Evolutionary conservation across 2,329 filamentous ascomycete genomes (phyloP), one percentile per base, ranked within the genome.

Genomic region (Alternaria longipes): DNA sequence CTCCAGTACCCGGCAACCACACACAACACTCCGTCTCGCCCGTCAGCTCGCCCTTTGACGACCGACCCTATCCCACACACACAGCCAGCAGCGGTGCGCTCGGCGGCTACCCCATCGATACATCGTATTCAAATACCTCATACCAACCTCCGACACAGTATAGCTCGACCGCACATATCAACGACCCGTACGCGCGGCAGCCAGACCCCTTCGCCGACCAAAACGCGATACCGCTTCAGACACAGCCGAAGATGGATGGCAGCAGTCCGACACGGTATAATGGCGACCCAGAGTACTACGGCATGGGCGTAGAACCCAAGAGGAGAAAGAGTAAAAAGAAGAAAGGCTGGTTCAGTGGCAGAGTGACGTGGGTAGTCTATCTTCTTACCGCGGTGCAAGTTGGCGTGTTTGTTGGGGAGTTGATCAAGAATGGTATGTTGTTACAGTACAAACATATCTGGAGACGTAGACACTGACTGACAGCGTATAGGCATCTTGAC

Each of bases 351-450:
- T 87, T 88, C 65, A 82, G 78, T 49, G 86, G 85, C 58, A 84
- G 83, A 71, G 82, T 89, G 42, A 91, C 95, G 0, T 95, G 91
- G 85, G 88, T 97, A 7, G 91, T 93, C 34, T 98, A 94, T 77
- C 80, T 89, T 44, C 86, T 98, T 65, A 92, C 93, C 3, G 56
- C 89, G 30, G 85, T 91, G 12, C 94, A 98, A 78, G 81, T 95
- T 20, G 87, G 84, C 16, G 93, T 98, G 28, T 99, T 99, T 74
- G 91, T 98, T 66, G 93, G 85, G 54, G 93, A 98, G 81, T 83
- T 99, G 63, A 89, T 91, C 49, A 92, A 90, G 74, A 96, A 94
- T 79, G 90, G 92, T 93, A 84, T 72, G 87, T 57, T 24, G 14
- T 8, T 6, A 24, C 11, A 24, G 14, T 24, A 6, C 20, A 9